A percentile compares a stretch with the other conserved stretches of the same genome.
These are phyloP conservation scores for Ascochyta pisi DNA, from an alignment of 2,329 filamentous ascomycete species.

Conservation along the genomic window DNA sequence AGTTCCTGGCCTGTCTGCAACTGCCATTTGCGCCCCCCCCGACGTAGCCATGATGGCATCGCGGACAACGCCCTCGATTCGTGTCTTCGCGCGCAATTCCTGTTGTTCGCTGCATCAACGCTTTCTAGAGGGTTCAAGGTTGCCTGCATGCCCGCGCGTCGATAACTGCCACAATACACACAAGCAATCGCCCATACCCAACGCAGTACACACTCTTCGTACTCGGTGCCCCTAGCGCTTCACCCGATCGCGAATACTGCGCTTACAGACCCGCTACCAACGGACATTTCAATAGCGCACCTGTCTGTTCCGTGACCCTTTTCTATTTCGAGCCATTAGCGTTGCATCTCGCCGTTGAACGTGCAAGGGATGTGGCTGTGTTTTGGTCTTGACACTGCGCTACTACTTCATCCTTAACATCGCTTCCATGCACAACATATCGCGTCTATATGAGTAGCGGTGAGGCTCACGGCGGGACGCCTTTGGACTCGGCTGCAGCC, in stretches of 20 bases:
- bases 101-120: neutral
- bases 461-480: neutral
- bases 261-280: conserved; percentile 7
- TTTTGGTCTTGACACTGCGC: conserved; percentile 1
- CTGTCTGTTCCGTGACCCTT: conserved; percentile 3
- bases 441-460: conserved; percentile 4
- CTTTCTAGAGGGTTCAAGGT: neutral
- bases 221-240: conserved; percentile 12
- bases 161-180: conserved; percentile 7
- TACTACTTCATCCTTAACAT: conserved; percentile 1
- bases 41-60: conserved; percentile 19
- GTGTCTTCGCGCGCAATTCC: conserved; percentile 1
- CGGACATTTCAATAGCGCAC: conserved; percentile 17
- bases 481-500: conserved; percentile 6
- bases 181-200: conserved; percentile 9
- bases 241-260: conserved; percentile 7
- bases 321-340: conserved; percentile 13
- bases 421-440: conserved; percentile 8
- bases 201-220: conserved; percentile 17
- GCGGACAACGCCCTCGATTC: conserved; percentile 4
- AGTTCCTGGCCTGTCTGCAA: neutral
- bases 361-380: conserved; percentile 17
- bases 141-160: conserved; percentile 6
- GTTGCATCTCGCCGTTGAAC: conserved; percentile 5
- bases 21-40: conserved; percentile 8